phyloP scores from a whole-genome alignment of 805 yeast genomes.

The Kodamaea nitidulidarum region DNA sequence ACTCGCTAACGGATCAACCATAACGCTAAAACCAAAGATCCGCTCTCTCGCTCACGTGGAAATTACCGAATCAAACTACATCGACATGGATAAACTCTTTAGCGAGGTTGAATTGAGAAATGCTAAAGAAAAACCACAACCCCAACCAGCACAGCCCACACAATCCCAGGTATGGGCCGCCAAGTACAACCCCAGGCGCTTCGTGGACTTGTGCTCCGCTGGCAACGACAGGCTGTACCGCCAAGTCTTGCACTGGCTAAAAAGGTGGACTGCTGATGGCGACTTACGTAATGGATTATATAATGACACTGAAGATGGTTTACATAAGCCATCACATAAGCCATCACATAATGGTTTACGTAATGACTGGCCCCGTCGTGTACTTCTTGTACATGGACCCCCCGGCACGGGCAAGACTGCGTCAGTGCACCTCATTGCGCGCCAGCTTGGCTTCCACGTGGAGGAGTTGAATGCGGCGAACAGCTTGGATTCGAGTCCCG shows the following conservation, averaged over 20 bases:
- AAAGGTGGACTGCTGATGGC: conserved; percentile 26
- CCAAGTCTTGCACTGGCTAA: conserved; percentile 36
- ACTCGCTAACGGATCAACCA: conserved; percentile 10
- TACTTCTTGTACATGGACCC: conserved; percentile 82
- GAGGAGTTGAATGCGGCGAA: conserved; percentile 78
- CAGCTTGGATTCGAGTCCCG: conserved; percentile 35
- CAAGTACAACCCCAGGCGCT: conserved; percentile 35
- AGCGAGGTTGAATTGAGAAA: conserved; percentile 12
- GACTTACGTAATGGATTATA: too few species aligned
- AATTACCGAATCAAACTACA: too few species aligned
- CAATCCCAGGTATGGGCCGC: conserved; percentile 39
- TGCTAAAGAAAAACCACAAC: conserved; percentile 6
- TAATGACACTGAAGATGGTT: too few species aligned
- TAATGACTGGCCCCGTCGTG: conserved; percentile 36
- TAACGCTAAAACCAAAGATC: conserved; percentile 9
- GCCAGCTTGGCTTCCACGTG: conserved; percentile 73
- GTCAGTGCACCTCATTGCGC: conserved; percentile 78
- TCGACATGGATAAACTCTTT: conserved; percentile 14
- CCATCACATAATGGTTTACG: neutral
- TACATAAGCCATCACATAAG: too few species aligned
- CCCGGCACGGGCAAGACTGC: conserved; percentile 94
- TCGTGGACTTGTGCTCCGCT: conserved; percentile 37
- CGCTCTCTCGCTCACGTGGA: too few species aligned
- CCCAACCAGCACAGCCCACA: neutral
- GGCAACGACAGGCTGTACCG: conserved; percentile 44